Conservation (phyloP, 148 eudicot species). For the Rhododendron griersonianum region DNA sequence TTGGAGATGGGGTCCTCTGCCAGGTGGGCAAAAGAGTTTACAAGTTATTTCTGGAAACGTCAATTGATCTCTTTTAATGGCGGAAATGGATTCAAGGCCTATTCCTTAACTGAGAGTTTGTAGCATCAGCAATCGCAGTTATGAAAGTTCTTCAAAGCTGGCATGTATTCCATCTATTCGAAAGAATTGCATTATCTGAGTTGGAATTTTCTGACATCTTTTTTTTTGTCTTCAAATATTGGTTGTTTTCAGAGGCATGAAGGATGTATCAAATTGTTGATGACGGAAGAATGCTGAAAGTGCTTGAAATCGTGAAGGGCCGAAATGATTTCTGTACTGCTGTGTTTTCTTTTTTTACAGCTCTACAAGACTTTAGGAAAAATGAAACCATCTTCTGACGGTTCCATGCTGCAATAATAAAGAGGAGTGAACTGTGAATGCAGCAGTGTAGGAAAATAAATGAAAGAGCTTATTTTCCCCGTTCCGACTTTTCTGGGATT, state of each 20-base stretch:
- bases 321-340: too few species aligned
- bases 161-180: background rate
- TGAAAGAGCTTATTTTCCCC: too few species aligned
- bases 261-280: background rate
- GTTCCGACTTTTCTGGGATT: too few species aligned
- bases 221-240: background rate
- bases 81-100: background rate
- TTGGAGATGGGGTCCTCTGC: constrained; percentile 58
- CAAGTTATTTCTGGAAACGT: background rate
- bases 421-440: too few species aligned
- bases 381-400: too few species aligned
- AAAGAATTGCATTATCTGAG: background rate
- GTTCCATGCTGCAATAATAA: too few species aligned
- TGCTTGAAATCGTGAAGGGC: too few species aligned
- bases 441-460: too few species aligned
- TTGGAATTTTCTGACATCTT: background rate
- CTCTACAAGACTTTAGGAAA: too few species aligned
- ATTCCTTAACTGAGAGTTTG: background rate
- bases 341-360: too few species aligned
- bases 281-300: background rate
- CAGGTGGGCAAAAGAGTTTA: background rate
- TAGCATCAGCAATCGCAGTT: background rate
- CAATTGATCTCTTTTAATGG: background rate
- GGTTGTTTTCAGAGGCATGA: background rate
- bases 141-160: background rate